Conservation (phyloP, 129 eudicot species). For the Calendula officinalis region DNA sequence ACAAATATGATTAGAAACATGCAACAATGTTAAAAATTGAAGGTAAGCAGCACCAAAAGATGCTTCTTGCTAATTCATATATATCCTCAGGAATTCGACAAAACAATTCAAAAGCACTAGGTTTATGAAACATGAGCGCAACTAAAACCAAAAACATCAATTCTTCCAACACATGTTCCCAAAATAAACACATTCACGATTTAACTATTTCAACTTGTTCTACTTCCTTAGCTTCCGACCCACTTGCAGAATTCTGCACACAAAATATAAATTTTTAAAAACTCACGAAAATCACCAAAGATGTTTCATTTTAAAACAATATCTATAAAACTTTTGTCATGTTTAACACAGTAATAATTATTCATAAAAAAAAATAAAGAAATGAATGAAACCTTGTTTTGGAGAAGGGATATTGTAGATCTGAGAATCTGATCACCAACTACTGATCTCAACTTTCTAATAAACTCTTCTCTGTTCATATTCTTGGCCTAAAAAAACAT, state of each 20-base stretch:
- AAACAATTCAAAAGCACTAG: conserved; percentile 8
- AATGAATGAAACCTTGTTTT: conserved; percentile 44
- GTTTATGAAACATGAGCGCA: conserved; percentile 20
- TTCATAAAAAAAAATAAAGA: background rate
- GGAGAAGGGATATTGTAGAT: conserved; percentile 47
- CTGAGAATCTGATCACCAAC: conserved; percentile 57
- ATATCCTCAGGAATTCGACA: conserved; percentile 1
- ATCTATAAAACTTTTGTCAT: no score
- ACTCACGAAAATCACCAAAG: no score
- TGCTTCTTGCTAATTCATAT: no score
- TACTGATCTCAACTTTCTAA: conserved; percentile 49
- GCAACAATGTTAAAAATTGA: no score
- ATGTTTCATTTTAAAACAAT: no score
- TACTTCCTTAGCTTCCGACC: conserved; percentile 21
- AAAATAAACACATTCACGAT: conserved; percentile 3
- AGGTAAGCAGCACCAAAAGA: no score
- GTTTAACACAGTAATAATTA: background rate
- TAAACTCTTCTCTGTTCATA: conserved; percentile 52
- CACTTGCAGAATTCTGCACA: conserved; percentile 27
- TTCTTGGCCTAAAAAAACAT: conserved; percentile 38
- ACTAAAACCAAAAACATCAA: conserved; percentile 18
- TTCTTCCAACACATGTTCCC: conserved; percentile 18
- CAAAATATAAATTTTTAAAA: no score
- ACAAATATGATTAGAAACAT: no score
- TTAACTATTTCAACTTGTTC: conserved; percentile 20